phyloP scores from a whole-genome alignment of 2,329 filamentous ascomycete species.

The Paecilomyces dactylethromorphus region DNA sequence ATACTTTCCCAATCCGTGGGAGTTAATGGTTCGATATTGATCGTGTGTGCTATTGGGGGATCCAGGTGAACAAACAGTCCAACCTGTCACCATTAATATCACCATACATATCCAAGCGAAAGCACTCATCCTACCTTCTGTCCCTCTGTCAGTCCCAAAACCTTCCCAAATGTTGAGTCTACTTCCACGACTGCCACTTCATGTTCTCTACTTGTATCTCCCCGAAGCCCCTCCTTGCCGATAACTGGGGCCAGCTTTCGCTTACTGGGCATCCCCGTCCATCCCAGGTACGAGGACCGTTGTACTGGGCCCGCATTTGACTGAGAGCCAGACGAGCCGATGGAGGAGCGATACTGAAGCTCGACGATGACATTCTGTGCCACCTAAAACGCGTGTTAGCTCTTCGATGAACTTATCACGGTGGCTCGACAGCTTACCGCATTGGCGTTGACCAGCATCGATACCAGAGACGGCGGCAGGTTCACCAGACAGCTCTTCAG shows the following conservation, averaged over 20 bases:
- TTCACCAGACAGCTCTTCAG: conserved; percentile 95
- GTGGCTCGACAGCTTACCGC: conserved; percentile 54
- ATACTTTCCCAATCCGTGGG: conserved; percentile 90
- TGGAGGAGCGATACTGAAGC: conserved; percentile 63
- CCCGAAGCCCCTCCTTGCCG: conserved; percentile 64
- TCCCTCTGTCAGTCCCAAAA: conserved; percentile 71
- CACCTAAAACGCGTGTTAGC: conserved; percentile 48
- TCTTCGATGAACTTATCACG: conserved; percentile 5
- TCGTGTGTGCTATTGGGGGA: conserved; percentile 82
- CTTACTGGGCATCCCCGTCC: conserved; percentile 97
- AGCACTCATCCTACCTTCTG: conserved; percentile 61
- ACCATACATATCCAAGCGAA: background rate
- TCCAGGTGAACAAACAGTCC: conserved; percentile 71
- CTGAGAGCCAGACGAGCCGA: conserved; percentile 21
- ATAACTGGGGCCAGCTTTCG: conserved; percentile 68
- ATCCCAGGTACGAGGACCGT: conserved; percentile 79
- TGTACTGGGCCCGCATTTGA: conserved; percentile 45
- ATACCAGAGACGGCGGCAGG: conserved; percentile 75
- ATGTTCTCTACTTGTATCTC: conserved; percentile 59
- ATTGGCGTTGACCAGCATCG: conserved; percentile 80
- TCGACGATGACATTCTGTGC: conserved; percentile 96
- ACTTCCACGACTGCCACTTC: conserved; percentile 76
- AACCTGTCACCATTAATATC: conserved; percentile 35
- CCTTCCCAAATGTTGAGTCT: conserved; percentile 73
- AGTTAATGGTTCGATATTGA: conserved; percentile 94